Evolutionary conservation across 331 rosid genomes (phyloP), one percentile per base, ranked within the genome.

Genomic region (Acacia pycnantha): DNA sequence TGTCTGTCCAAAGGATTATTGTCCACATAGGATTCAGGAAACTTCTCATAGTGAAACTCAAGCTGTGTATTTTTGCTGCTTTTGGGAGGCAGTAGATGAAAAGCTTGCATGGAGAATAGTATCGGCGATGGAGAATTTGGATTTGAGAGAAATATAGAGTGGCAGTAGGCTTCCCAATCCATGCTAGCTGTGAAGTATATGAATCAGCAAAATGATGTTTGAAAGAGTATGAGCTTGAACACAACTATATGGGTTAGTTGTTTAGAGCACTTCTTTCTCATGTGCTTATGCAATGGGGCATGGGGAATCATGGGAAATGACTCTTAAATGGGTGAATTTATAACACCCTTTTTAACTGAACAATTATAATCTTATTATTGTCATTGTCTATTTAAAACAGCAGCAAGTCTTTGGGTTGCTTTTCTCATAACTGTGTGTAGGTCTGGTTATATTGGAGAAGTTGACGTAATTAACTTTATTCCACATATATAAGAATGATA

Each of bases 71-170:
- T 85, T 83, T 43, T 88, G 90, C 84, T 90, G 89, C 82, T 75
- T 80, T 51, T 91, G 90, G 88, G 85, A 72, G 61, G 61, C 80
- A 46, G 88, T 70, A 29, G 93, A 84, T 51, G 90, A 88, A 83
- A 85, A 83, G 81, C 87, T 86, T 83, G 90, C 90, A 9, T 78
- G 89, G 90, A 87, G 85, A 85, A 74, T 88, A 77, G 68, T 88
- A 66, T 85, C 89, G 10, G 81, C 82, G 40, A 66, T 84, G 82
- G 85, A 83, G 68, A 81, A 71, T 18, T 58, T 86, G 22, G 69
- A 79, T 67, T 35, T 75, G 37, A 70, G 40, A 64, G 75, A 67
- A 67, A 48, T 16, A 48, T 59, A 51, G 79, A 47, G 48, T 58
- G 14, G n/a, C 19, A 24, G 35, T 24, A 11, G 47, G 29, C 8